A percentile compares a stretch with the other conserved stretches of the same genome.
Evolutionary conservation across 345 rosid genomes (phyloP).

Genomic region (Citrus unshiu): DNA sequence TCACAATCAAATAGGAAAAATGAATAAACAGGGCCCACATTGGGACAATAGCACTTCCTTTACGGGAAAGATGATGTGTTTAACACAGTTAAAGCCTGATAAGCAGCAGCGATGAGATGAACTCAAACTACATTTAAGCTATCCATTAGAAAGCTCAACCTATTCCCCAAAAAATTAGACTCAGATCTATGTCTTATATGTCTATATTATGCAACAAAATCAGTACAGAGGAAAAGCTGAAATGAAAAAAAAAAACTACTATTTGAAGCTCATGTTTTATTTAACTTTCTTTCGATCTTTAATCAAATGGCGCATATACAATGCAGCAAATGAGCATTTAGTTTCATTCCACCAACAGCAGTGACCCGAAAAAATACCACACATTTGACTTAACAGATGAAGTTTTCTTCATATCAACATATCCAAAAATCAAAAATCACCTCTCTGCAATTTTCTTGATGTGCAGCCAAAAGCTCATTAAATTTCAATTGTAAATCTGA

Average conservation of each 20-base stretch:
- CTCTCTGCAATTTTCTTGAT: slow-evolving; percentile 66
- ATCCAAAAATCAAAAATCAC: slow-evolving; percentile 21
- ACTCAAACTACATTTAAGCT: background rate
- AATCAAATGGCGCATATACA: background rate
- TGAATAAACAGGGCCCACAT: background rate
- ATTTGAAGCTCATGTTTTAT: background rate
- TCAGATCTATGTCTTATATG: background rate
- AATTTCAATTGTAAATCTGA: slow-evolving; percentile 17
- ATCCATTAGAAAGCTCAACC: background rate
- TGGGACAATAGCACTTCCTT: background rate
- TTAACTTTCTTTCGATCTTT: background rate
- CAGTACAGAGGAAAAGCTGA: background rate
- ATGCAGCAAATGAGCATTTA: background rate
- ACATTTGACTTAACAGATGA: background rate
- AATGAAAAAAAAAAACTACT: background rate
- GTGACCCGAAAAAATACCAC: background rate
- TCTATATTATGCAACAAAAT: background rate
- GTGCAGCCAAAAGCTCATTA: slow-evolving; percentile 59
- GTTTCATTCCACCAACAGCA: background rate
- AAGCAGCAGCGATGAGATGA: background rate
- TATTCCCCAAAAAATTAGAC: background rate
- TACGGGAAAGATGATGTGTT: background rate
- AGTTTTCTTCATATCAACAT: background rate
- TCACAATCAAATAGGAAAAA: background rate
- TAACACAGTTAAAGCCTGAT: background rate